phyloP scores from a whole-genome alignment of 225 moss, liverwort and hornwort species.

The Pleurozium schreberi region DNA sequence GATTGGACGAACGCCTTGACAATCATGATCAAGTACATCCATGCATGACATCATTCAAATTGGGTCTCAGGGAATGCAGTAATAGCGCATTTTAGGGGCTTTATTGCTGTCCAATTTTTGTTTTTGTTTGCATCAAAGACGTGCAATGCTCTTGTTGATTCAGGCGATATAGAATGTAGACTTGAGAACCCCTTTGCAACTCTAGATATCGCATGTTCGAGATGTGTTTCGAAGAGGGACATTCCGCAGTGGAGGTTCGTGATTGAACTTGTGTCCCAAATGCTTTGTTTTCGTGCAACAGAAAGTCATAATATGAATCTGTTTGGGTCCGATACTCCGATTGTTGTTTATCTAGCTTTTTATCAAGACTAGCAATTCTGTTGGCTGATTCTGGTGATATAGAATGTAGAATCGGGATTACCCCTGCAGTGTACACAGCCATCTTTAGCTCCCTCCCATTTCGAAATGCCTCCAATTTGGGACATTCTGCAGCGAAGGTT shows the following conservation, averaged over 20 bases:
- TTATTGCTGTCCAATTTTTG: not conserved
- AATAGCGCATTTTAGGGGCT: no score
- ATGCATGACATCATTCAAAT: not conserved
- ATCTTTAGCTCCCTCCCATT: not conserved
- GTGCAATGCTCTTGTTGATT: not conserved
- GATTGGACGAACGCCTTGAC: no score
- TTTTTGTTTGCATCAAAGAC: not conserved
- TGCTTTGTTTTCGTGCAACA: not conserved
- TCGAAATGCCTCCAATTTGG: not conserved
- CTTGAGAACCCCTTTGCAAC: not conserved
- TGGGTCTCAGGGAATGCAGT: not conserved
- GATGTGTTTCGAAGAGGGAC: not conserved
- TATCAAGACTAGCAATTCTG: not conserved
- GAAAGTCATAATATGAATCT: no score
- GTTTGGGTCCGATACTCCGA: no score
- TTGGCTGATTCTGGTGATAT: not conserved
- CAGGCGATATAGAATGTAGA: not conserved
- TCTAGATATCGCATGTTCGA: not conserved
- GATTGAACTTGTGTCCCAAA: not conserved
- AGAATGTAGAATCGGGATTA: not conserved
- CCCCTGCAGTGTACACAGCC: not conserved
- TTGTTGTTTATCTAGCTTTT: not conserved
- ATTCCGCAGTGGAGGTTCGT: not conserved
- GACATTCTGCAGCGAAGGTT: not conserved
- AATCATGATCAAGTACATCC: not conserved